Evolutionary conservation across 2,329 filamentous ascomycete genomes (phyloP).

Genomic region (Albophoma yamanashiensis): DNA sequence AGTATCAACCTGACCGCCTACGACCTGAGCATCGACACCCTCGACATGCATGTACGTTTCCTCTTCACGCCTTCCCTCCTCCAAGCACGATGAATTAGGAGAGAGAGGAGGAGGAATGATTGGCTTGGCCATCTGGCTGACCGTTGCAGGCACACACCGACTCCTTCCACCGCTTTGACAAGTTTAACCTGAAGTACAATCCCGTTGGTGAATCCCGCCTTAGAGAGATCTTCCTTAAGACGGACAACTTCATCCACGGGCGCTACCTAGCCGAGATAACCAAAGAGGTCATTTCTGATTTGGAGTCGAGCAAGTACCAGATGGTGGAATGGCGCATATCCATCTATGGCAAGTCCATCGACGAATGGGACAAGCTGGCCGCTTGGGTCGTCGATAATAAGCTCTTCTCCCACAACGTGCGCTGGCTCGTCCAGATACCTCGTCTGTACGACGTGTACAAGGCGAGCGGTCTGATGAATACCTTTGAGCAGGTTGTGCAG

Average conservation of each 20-base stretch:
- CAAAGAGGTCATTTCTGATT: conserved; percentile 91
- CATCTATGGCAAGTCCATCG: conserved; percentile 82
- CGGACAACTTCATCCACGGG: conserved; percentile 93
- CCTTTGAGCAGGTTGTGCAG: conserved; percentile 79
- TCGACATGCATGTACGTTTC: conserved; percentile 88
- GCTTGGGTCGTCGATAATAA: conserved; percentile 98
- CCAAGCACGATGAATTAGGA: background rate
- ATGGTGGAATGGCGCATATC: conserved; percentile 99
- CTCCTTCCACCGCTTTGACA: conserved; percentile 97
- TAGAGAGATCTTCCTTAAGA: conserved; percentile 97
- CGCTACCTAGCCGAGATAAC: conserved; percentile 96
- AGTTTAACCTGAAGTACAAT: conserved; percentile 99
- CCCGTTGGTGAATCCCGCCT: conserved; percentile 91
- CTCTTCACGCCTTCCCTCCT: background rate
- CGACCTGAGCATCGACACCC: conserved; percentile 92
- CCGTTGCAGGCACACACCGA: conserved; percentile 72
- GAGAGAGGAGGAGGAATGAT: background rate
- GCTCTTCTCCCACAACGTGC: conserved; percentile 92
- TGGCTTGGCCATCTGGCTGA: conserved; percentile 1
- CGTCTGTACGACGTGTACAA: conserved; percentile 96
- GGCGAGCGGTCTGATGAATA: conserved; percentile 72
- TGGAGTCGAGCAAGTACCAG: conserved; percentile 98
- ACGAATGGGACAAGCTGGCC: conserved; percentile 96
- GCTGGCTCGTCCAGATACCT: conserved; percentile 93
- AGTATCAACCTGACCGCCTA: conserved; percentile 97